phyloP scores from a whole-genome alignment of 2,329 filamentous ascomycete genomes.

The Mycosphaerella arachidis region DNA sequence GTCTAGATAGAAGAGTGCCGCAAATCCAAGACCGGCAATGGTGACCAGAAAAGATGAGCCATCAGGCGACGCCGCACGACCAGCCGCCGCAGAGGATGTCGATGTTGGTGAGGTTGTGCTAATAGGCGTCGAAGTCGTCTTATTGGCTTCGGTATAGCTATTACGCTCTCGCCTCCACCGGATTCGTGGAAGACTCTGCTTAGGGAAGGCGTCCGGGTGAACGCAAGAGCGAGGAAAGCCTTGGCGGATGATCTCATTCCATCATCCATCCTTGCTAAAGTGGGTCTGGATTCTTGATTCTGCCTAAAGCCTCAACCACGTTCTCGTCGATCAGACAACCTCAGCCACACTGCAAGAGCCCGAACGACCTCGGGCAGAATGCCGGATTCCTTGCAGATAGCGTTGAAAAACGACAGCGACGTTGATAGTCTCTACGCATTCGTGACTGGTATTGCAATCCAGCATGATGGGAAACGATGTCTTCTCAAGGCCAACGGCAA shows the following conservation, averaged over 20 bases:
- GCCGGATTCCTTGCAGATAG: slow-evolving; percentile 34
- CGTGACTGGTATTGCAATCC: slow-evolving; percentile 36
- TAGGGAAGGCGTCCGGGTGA: no score
- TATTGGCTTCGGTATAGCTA: slow-evolving; percentile 5
- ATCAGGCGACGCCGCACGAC: neutral
- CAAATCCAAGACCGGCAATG: neutral
- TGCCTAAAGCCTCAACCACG: neutral
- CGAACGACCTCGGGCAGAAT: slow-evolving; percentile 17
- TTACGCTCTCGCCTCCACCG: no score
- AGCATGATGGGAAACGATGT: slow-evolving; percentile 30
- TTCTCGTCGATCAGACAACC: neutral
- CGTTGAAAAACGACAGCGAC: slow-evolving; percentile 33
- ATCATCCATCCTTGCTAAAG: neutral
- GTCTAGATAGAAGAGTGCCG: neutral
- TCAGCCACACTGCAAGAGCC: neutral
- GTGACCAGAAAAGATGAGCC: neutral
- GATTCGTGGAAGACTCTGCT: slow-evolving; percentile 23
- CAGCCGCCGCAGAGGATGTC: neutral
- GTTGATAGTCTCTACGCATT: slow-evolving; percentile 33
- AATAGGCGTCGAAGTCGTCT: neutral
- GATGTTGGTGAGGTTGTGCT: neutral
- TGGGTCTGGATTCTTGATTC: neutral
- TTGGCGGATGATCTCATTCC: no score
- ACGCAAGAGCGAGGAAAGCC: no score
- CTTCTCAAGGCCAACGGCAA: slow-evolving; percentile 34